Evolutionary conservation across 441 rosid species (phyloP).

Genomic region (Adansonia grandidieri): DNA sequence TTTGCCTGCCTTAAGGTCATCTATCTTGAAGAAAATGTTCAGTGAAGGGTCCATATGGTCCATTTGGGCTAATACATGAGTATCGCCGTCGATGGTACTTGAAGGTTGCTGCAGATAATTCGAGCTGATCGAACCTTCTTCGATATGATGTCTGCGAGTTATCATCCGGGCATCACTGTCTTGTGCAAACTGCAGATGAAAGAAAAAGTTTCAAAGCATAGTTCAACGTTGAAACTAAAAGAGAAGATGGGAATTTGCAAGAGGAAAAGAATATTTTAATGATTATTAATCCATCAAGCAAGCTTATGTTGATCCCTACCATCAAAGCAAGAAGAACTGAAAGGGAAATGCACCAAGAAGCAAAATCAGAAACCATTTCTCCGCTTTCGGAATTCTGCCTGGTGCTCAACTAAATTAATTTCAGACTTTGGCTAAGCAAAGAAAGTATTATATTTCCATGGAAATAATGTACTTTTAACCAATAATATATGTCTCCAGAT

Average conservation of each 20-base stretch:
- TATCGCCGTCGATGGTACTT: background rate
- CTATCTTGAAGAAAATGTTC: conserved; percentile 55
- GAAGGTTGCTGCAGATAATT: conserved; percentile 12
- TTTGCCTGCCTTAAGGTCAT: conserved; percentile 53
- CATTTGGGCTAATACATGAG: background rate
- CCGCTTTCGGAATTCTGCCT: background rate
- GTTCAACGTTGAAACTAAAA: background rate
- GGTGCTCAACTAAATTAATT: background rate
- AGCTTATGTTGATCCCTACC: background rate
- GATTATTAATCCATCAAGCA: background rate
- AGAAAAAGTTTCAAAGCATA: background rate
- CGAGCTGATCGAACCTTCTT: background rate
- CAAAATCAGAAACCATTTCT: conserved; percentile 9
- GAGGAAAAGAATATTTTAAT: background rate
- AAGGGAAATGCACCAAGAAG: background rate
- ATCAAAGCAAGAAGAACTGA: background rate
- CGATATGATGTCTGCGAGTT: background rate
- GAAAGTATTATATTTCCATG: background rate
- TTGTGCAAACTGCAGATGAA: conserved; percentile 23
- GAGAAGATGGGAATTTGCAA: background rate
- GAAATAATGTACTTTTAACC: background rate
- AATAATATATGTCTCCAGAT: background rate
- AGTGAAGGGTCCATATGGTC: conserved; percentile 42
- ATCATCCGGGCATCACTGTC: conserved; percentile 22
- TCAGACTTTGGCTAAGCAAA: background rate